Evolutionary conservation across 2,329 filamentous ascomycete species (phyloP), one percentile per base, ranked within the genome.

Genomic region (Plenodomus lindquistii): DNA sequence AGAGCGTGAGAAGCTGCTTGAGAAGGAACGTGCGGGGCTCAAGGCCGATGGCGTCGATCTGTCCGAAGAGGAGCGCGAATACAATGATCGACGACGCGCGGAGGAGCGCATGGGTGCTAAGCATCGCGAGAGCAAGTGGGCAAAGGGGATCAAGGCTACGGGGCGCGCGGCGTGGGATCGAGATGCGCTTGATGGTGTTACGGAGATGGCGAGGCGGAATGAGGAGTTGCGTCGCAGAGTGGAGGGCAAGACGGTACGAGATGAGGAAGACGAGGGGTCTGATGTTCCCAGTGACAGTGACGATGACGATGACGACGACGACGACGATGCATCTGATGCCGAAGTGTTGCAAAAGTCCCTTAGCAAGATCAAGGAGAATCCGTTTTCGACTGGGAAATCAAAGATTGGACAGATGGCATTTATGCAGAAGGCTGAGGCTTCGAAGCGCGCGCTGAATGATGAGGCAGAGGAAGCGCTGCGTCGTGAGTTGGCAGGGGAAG

Each of bases 101-200:
- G 84, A 91, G 61, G 91, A 93, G 70, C 82, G 92, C 63, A 92
- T 96, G 79, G 88, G 90, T 17, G 85, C 88, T 13, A 86, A 90
- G 58, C 91, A 96, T 73, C 84, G 86, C 56, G 89, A 96, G 44
- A 94, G 89, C 75, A 95, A 91, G 67, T 96, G 91, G 91, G 91
- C 91, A 31, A 96, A 95, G 78, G 84, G 86, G 48, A 80, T 91
- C 50, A 89, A 89, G 67, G 85, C 88, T 62, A 86, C 83, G 31
- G 91, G 91, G 39, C 85, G 89, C 40, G 87, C 88, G 3, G 87
- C 85, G 0, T 96, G 91, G 92, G 92, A 96, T 62, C 89, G 95
- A 19, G 88, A 93, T 54, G 92, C 91, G 55, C 85, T 90, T 41
- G 78, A 84, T 17, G 88, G 88, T 6, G 82, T 94, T 17, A 84